Percentiles rank a stretch among this genome's conserved stretches.
These are phyloP conservation scores for Metarhizium guizhouense DNA, from an alignment of 2,329 filamentous ascomycete species.

Conservation along the genomic window DNA sequence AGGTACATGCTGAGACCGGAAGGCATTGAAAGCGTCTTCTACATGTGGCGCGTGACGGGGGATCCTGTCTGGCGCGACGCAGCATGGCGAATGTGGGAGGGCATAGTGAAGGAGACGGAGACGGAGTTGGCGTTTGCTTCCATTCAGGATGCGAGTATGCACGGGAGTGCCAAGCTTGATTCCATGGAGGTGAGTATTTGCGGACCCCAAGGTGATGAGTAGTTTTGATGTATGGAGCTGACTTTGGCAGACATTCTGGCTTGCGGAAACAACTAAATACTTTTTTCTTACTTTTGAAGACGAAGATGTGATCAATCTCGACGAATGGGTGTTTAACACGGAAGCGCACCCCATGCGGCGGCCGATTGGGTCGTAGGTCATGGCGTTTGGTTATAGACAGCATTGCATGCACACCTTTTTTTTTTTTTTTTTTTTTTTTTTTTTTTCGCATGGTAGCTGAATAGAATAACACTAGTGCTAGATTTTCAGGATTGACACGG, in stretches of 20 bases:
- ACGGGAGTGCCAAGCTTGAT: slow-evolving; percentile 34
- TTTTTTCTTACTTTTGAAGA: slow-evolving; percentile 67
- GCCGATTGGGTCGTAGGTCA: slow-evolving; percentile 14
- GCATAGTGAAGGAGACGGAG: slow-evolving; percentile 31
- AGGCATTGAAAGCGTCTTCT: slow-evolving; percentile 43
- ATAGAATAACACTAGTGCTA: too few relatives aligned
- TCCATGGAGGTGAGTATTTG: slow-evolving; percentile 47
- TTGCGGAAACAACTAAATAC: slow-evolving; percentile 70
- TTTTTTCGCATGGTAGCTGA: not conserved
- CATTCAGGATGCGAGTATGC: slow-evolving; percentile 25
- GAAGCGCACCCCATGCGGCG: slow-evolving; percentile 43
- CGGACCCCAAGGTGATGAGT: not conserved
- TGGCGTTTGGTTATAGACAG: not conserved
- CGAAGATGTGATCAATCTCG: slow-evolving; percentile 52
- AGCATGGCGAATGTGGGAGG: slow-evolving; percentile 40
- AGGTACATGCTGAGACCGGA: slow-evolving; percentile 38
- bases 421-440: not conserved
- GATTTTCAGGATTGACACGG: too few relatives aligned
- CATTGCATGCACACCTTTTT: not conserved
- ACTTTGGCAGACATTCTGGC: slow-evolving; percentile 50
- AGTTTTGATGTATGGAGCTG: not conserved
- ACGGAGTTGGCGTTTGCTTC: slow-evolving; percentile 35
- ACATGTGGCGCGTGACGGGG: slow-evolving; percentile 42
- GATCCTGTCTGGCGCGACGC: slow-evolving; percentile 32
- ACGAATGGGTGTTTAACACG: slow-evolving; percentile 60